These are phyloP conservation scores for Phalaenopsis aphrodite DNA, from an alignment of 106 monocot species.

Conservation along the genomic window DNA sequence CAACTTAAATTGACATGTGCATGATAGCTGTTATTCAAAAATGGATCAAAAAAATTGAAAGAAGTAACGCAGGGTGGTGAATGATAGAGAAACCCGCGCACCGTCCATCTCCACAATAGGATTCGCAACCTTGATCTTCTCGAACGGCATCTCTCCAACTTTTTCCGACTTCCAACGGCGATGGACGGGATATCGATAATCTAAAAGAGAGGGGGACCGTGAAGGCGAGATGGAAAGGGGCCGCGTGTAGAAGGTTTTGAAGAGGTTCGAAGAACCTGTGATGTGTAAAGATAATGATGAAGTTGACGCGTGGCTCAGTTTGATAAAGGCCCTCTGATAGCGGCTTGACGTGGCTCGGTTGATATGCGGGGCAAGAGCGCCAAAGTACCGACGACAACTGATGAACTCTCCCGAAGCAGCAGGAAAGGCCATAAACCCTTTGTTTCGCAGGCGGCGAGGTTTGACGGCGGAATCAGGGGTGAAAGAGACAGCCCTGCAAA, in stretches of 20 bases:
- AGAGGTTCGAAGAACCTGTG: neutral
- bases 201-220: neutral
- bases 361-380: conserved; percentile 1
- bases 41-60: neutral
- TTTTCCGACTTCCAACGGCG: neutral
- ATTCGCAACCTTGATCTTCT: conserved; percentile 55
- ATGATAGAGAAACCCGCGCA: conserved; percentile 10
- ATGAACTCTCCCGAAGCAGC: neutral
- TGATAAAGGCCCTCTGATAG: neutral
- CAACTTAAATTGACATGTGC: neutral
- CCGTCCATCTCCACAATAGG: conserved; percentile 67
- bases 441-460: neutral
- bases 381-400: neutral
- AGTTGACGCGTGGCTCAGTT: neutral
- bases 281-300: neutral
- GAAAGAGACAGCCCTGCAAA: neutral
- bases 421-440: neutral
- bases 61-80: neutral
- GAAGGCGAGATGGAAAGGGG: neutral
- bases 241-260: neutral
- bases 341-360: neutral
- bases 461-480: neutral
- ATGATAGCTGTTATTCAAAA: neutral
- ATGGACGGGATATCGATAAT: neutral
- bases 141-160: conserved; percentile 32